phyloP scores from a whole-genome alignment of 139 green algal genomes.

The Picochlorum sp. region DNA sequence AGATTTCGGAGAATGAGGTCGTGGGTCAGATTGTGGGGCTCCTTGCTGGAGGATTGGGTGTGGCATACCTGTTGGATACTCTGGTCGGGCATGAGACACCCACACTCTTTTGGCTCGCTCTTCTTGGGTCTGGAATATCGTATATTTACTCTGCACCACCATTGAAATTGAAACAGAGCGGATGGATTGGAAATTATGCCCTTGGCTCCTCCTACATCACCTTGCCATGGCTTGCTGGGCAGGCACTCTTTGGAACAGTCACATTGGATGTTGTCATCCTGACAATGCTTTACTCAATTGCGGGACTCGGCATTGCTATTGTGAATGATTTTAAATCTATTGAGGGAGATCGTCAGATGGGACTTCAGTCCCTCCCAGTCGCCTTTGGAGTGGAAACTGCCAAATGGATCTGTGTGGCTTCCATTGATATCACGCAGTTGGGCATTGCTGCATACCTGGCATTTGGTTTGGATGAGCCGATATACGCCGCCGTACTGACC shows the following conservation, averaged over 20 bases:
- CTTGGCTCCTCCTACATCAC: slow-evolving; percentile 94
- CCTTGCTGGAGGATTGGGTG: slow-evolving; percentile 73
- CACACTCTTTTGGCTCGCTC: slow-evolving; percentile 61
- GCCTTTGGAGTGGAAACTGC: slow-evolving; percentile 93
- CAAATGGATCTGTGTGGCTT: slow-evolving; percentile 95
- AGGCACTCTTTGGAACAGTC: slow-evolving; percentile 90
- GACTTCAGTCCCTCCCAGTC: slow-evolving; percentile 89
- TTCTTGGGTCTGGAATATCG: slow-evolving; percentile 91
- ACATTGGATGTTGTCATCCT: slow-evolving; percentile 85
- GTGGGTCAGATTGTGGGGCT: slow-evolving; percentile 80
- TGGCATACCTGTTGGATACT: slow-evolving; percentile 71
- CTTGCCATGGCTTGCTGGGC: slow-evolving; percentile 89
- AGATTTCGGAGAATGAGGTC: slow-evolving; percentile 76
- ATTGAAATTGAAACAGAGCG: slow-evolving; percentile 95
- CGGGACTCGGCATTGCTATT: slow-evolving; percentile 97
- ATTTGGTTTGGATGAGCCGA: slow-evolving; percentile 63
- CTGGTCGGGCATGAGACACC: slow-evolving; percentile 64
- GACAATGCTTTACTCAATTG: slow-evolving; percentile 94
- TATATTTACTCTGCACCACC: slow-evolving; percentile 99
- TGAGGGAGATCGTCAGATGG: slow-evolving; percentile 67
- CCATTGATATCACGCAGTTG: slow-evolving; percentile 91
- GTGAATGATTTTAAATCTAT: slow-evolving; percentile 99
- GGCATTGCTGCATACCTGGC: slow-evolving; percentile 78
- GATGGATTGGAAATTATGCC: slow-evolving; percentile 93
- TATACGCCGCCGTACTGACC: slow-evolving; percentile 82